Base-by-base conservation (phyloP, 805 yeast genomes). In the Priceomyces carsonii region DNA sequence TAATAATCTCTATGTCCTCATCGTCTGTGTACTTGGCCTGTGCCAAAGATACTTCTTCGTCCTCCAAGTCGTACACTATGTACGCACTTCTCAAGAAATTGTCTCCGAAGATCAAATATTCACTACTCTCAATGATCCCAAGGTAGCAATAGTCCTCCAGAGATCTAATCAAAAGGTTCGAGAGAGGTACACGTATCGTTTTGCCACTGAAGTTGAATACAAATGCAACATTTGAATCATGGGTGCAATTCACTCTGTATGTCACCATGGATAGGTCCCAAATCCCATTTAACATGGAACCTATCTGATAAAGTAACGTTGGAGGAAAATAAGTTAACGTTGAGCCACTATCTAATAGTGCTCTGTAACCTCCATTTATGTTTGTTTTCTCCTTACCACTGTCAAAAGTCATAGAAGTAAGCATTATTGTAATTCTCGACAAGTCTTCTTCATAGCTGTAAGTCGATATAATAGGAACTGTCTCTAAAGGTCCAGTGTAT, bases 21-120 rank as follows among this genome's bases (percentile, higher is more conserved):
- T 54, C 53, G 35, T 44, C 31, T 23, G 63, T 46, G 38, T 51
- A 52, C 12, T 40, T 48, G 17, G 44, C 57, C 31, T 50, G 61
- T 5, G 64, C 85, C 51, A 82, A 45, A 4, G 84, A 77, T 23
- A 83, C 62, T 47, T 75, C 68, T 29, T 57, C 59, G 48, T 72
- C 71, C 20, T 78, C 85, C 34, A 80, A 57, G 54, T 83, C 83
- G 55, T 73, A 80, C 13, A 80, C 85, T 18, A 78, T 68, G 53
- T 81, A 83, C 2, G 81, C 79, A 37, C 74, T 69, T 34, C 85
- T 66, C 43, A 84, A 58, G 51, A 83, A 74, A 27, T 74, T 70
- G 50, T 82, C 88, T 5, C 91, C 91, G 24, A 84, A 62, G 35
- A 80, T 66, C 13, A 61, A 47, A 35, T 46, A 45, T 16, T 29